Percentiles rank a stretch among this genome's conserved stretches.
These are phyloP conservation scores for Moesziomyces parantarcticus DNA, from an alignment of 1,284 basidiomycete species.

Conservation along the genomic window DNA sequence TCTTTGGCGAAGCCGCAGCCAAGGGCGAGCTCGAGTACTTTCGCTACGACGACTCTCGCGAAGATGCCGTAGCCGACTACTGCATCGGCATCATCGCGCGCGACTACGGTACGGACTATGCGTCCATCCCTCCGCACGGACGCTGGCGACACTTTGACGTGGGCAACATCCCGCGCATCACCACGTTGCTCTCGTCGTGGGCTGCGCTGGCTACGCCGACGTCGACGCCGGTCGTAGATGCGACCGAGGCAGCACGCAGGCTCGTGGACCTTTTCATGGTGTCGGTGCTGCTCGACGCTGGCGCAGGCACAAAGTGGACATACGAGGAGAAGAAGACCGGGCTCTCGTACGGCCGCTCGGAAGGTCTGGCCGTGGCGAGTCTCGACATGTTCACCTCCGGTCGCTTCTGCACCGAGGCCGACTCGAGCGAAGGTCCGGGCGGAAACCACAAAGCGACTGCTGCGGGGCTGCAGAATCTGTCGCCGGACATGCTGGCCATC, in stretches of 20 bases:
- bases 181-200: constrained; percentile 44
- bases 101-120: constrained; percentile 81
- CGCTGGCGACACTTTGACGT: constrained; percentile 83
- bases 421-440: not conserved
- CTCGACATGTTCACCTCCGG: constrained; percentile 80
- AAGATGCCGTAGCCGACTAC: constrained; percentile 79
- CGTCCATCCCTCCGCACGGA: constrained; percentile 86
- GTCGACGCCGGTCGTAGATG: constrained; percentile 7
- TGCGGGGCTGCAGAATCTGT: constrained; percentile 77
- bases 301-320: constrained; percentile 85
- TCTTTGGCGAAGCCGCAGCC: constrained; percentile 77
- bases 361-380: constrained; percentile 91
- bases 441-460: constrained; percentile 71
- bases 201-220: constrained; percentile 8
- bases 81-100: constrained; percentile 86
- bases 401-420: constrained; percentile 13
- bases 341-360: constrained; percentile 78
- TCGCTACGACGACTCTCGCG: constrained; percentile 81
- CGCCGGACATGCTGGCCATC: constrained; percentile 74
- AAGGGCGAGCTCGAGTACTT: constrained; percentile 82
- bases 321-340: constrained; percentile 77
- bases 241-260: constrained; percentile 68
- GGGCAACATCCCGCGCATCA: constrained; percentile 45
- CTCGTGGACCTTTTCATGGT: constrained; percentile 91
- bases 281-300: constrained; percentile 91